phyloP scores from a whole-genome alignment of 2,329 filamentous ascomycete species.

The Cytospora chrysosperma region DNA sequence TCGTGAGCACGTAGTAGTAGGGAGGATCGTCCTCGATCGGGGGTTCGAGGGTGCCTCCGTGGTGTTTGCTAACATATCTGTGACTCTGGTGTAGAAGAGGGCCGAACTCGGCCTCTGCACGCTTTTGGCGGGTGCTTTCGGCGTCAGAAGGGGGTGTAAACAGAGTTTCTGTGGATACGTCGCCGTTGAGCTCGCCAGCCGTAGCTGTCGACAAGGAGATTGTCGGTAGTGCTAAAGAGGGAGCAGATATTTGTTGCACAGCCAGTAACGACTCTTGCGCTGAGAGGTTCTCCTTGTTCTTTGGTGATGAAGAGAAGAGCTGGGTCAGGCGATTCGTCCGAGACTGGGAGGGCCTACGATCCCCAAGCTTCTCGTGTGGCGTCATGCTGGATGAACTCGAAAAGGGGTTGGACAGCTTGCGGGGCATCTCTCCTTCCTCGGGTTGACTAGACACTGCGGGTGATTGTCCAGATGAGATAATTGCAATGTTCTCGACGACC shows the following conservation, averaged over 20 bases:
- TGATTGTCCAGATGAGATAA: neutral
- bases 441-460: neutral
- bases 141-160: slow-evolving; percentile 86
- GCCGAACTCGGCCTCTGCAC: slow-evolving; percentile 86
- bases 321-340: slow-evolving; percentile 77
- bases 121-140: slow-evolving; percentile 73
- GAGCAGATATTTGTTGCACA: slow-evolving; percentile 68
- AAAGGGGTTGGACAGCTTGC: slow-evolving; percentile 59
- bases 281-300: slow-evolving; percentile 65
- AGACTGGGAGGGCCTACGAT: slow-evolving; percentile 60
- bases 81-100: slow-evolving; percentile 79
- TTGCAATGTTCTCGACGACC: neutral
- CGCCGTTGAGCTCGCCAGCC: slow-evolving; percentile 69
- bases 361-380: slow-evolving; percentile 48
- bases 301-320: slow-evolving; percentile 79
- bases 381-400: slow-evolving; percentile 49
- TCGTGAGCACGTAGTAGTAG: slow-evolving; percentile 95
- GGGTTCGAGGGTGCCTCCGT: slow-evolving; percentile 74
- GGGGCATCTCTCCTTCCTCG: slow-evolving; percentile 50
- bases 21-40: slow-evolving; percentile 93
- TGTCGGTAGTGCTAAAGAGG: slow-evolving; percentile 77
- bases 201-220: slow-evolving; percentile 89
- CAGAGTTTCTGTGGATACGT: slow-evolving; percentile 73
- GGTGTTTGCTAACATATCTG: slow-evolving; percentile 84
- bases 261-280: slow-evolving; percentile 67